A percentile compares a stretch with the other conserved stretches of the same genome.
phyloP scores from a whole-genome alignment of 1,139 yeast genomes.

The Tardiomyces digboiensis region DNA sequence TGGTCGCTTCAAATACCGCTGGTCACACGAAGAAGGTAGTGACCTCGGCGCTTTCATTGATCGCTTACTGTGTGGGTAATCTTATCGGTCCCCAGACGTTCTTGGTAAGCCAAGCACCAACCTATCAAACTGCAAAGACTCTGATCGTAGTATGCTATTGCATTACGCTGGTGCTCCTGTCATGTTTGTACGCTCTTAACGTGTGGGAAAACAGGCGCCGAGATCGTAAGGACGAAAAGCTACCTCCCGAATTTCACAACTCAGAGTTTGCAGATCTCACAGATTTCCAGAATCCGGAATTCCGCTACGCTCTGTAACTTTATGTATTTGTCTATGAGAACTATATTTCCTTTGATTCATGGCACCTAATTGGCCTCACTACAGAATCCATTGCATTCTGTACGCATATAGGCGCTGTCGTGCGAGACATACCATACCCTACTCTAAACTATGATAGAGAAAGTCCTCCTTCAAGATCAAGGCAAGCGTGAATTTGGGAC shows the following conservation, averaged over 20 bases:
- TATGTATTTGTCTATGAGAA: conserved; percentile 14
- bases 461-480: no score
- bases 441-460: no score
- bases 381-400: no score
- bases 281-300: conserved; percentile 51
- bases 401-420: no score
- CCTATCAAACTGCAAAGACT: conserved; percentile 37
- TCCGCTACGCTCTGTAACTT: conserved; percentile 24
- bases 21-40: conserved; percentile 52
- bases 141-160: background rate
- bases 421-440: no score
- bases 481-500: no score
- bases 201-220: conserved; percentile 1
- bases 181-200: background rate
- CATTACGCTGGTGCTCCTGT: background rate
- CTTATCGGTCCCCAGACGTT: conserved; percentile 52
- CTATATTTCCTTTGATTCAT: no score
- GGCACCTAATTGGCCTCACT: no score
- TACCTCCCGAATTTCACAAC: conserved; percentile 22
- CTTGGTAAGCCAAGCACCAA: conserved; percentile 40
- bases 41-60: conserved; percentile 34
- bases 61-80: conserved; percentile 54
- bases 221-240: conserved; percentile 7
- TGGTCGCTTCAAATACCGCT: conserved; percentile 45
- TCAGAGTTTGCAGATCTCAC: conserved; percentile 55